phyloP scores from a whole-genome alignment of 257 asterid species.

The Primulina tabacum region DNA sequence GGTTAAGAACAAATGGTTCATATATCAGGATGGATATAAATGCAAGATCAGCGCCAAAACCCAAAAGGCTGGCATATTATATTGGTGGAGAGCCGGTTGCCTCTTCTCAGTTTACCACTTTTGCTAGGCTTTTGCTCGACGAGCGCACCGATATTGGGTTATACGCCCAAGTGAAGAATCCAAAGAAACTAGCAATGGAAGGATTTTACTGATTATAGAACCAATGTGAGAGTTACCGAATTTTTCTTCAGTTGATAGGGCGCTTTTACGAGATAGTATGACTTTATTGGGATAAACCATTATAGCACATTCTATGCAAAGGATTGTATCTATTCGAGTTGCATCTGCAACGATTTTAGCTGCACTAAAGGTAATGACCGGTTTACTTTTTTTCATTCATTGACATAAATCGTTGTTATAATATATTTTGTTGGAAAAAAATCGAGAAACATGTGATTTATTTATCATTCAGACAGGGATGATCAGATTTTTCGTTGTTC shows the following conservation, averaged over 20 bases:
- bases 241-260: constrained; percentile 57
- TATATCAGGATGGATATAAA: no score
- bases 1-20: no score
- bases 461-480: constrained; percentile 50
- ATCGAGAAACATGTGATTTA: background rate
- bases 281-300: constrained; percentile 73
- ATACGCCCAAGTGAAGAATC: no score
- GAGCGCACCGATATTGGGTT: background rate
- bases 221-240: constrained; percentile 33
- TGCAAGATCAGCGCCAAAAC: no score
- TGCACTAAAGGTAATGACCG: constrained; percentile 50
- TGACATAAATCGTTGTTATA: background rate
- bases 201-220: background rate
- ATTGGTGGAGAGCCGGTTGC: no score
- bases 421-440: no score
- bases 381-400: background rate
- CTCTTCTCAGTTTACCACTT: no score
- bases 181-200: no score
- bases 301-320: constrained; percentile 61
- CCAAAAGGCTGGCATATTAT: no score
- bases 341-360: constrained; percentile 39
- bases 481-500: constrained; percentile 47
- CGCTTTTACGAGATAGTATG: constrained; percentile 50
- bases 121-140: no score
- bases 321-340: constrained; percentile 57